Evolutionary conservation across 257 asterid genomes (phyloP), one percentile per base, ranked within the genome.

Genomic region (Avicennia marina): DNA sequence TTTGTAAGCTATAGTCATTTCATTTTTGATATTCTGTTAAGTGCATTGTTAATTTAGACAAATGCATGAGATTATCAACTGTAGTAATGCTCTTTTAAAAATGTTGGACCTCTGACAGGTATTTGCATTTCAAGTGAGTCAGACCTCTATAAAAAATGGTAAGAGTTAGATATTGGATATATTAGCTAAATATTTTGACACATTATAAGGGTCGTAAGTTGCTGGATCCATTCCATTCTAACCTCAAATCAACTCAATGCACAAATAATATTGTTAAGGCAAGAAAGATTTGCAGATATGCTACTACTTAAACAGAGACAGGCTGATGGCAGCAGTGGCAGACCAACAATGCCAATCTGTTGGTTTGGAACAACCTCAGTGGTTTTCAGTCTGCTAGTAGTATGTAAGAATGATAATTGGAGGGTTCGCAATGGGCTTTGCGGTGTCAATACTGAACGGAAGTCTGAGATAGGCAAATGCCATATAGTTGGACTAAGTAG

Each of bases 101-200:
- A 48, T 26, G 25, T 52, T 62, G 36, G 31, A 26, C 44, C 53
- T 55, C 2, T 64, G 32, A 58, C 86, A 93, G 99, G 95, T 66
- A 56, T 89, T 19, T 93, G 97, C 63, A 72, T 93, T 66, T 81
- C 98, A 36, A 80, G 78, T 34, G 97, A 91, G 71, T 70, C 90
- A 9, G 78, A 72, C 46, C 87, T 91, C 47, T 91, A 80, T 36
- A 75, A 48, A 27, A 80, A 75, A 69, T 91, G 98, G 98, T 91
- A 66, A 65, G 77, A 24, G 53, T 24, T 20, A 32, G 46, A 48
- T 10, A 20, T 16, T 18, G 19, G 4, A 16, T 56, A n/a, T 46
- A 22, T 11, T 34, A 48, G 34, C 42, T 57, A 52, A 15, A 25
- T 7, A 6, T 51, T 58, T 32, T 54, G 15, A 58, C 12, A 16